phyloP scores from a whole-genome alignment of 2,329 filamentous ascomycete genomes.

The Clonostachys sp. region DNA sequence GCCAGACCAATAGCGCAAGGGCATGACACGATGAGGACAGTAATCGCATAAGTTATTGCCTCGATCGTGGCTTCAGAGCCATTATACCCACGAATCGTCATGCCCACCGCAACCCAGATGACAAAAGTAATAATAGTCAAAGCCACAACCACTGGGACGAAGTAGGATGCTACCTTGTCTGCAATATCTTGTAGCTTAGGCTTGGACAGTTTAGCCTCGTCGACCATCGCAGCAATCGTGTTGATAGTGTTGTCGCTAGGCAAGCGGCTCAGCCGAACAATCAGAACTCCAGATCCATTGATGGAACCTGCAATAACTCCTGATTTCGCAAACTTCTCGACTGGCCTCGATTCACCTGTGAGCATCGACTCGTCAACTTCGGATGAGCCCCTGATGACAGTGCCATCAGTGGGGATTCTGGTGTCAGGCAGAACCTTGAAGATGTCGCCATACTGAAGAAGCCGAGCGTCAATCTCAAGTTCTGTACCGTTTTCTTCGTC shows the following conservation, averaged over 20 bases:
- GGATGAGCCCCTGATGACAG: constrained; percentile 43
- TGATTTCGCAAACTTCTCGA: constrained; percentile 42
- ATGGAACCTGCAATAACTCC: constrained; percentile 53
- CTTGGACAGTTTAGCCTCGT: constrained; percentile 54
- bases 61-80: constrained; percentile 15
- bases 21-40: constrained; percentile 57
- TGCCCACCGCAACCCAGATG: constrained; percentile 41
- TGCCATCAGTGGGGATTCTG: constrained; percentile 52
- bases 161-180: constrained; percentile 52
- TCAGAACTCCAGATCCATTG: constrained; percentile 46
- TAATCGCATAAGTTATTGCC: constrained; percentile 25
- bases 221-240: constrained; percentile 53
- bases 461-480: constrained; percentile 43
- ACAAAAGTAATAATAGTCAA: constrained; percentile 44
- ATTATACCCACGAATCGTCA: constrained; percentile 29
- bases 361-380: constrained; percentile 64
- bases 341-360: constrained; percentile 53
- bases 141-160: constrained; percentile 50
- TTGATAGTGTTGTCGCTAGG: constrained; percentile 54
- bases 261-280: constrained; percentile 43
- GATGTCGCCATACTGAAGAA: constrained; percentile 54
- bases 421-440: constrained; percentile 48
- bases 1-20: constrained; percentile 62
- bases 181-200: constrained; percentile 54
- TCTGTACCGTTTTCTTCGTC: constrained; percentile 21